These are phyloP conservation scores for Plectosphaerella cucumerina DNA, from an alignment of 2,329 filamentous ascomycete genomes.

Conservation along the genomic window DNA sequence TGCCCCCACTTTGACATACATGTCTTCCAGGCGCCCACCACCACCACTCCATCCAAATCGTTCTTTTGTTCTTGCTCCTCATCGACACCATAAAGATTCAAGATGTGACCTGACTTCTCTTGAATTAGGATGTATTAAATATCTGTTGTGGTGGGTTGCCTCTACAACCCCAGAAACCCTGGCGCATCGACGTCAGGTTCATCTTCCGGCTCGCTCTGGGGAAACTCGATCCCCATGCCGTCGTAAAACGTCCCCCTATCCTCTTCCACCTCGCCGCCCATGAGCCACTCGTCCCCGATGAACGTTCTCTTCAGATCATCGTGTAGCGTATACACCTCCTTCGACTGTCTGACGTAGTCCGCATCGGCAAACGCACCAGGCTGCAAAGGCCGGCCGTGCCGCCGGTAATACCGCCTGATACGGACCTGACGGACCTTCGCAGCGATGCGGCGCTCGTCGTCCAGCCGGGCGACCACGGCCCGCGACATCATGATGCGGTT, in stretches of 20 bases:
- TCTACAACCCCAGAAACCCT: too few relatives aligned
- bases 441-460: neutral
- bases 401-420: slow-evolving; percentile 2
- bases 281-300: slow-evolving; percentile 4
- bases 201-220: slow-evolving; percentile 1
- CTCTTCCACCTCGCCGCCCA: slow-evolving; percentile 4
- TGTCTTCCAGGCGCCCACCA: too few relatives aligned
- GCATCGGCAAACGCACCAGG: neutral
- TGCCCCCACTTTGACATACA: too few relatives aligned
- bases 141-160: too few relatives aligned
- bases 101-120: too few relatives aligned
- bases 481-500: slow-evolving; percentile 1
- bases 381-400: neutral
- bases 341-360: neutral
- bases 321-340: slow-evolving; percentile 1
- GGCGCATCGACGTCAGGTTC: neutral
- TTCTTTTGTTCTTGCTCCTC: too few relatives aligned
- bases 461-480: neutral
- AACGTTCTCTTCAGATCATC: neutral
- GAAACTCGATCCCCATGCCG: neutral
- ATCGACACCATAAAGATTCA: too few relatives aligned
- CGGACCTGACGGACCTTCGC: slow-evolving; percentile 2
- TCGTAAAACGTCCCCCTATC: slow-evolving; percentile 2
- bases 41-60: too few relatives aligned
- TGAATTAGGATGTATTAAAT: too few relatives aligned